phyloP scores from a whole-genome alignment of 495 filamentous ascomycete species.

The Penicillium bovifimosum region DNA sequence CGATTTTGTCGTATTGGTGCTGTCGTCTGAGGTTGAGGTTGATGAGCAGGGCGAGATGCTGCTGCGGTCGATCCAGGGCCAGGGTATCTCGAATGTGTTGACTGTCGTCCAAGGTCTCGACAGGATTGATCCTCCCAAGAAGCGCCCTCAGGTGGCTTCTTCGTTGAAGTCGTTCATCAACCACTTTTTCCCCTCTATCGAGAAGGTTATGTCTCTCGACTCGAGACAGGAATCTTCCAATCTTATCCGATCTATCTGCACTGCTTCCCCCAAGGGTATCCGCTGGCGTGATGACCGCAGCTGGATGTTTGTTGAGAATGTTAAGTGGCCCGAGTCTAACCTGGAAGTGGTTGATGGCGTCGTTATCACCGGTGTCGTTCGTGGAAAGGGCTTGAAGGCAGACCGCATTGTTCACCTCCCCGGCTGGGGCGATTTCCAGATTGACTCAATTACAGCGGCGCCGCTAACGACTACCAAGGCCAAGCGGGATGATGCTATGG shows the following conservation, averaged over 20 bases:
- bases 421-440: conserved; percentile 93
- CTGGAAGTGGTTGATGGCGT: conserved; percentile 47
- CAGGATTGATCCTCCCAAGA: conserved; percentile 70
- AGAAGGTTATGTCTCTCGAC: conserved; percentile 82
- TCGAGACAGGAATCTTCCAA: conserved; percentile 85
- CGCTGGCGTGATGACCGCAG: conserved; percentile 89
- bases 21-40: conserved; percentile 77
- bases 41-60: conserved; percentile 76
- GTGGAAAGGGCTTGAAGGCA: conserved; percentile 81
- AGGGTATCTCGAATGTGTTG: conserved; percentile 84
- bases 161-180: conserved; percentile 86
- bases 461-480: conserved; percentile 49
- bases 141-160: conserved; percentile 62
- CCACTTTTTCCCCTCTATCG: conserved; percentile 84
- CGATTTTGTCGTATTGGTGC: conserved; percentile 80
- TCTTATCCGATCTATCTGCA: conserved; percentile 83
- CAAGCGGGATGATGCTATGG: conserved; percentile 64
- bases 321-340: conserved; percentile 58
- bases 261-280: conserved; percentile 82
- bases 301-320: conserved; percentile 86
- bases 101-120: conserved; percentile 75
- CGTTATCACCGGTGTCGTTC: conserved; percentile 77
- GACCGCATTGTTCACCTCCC: conserved; percentile 87
- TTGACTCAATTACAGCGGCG: conserved; percentile 77
- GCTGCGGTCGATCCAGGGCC: conserved; percentile 78